Evolutionary conservation across 495 filamentous ascomycete genomes (phyloP), one percentile per base, ranked within the genome.

Genomic region (Talaromyces thailandensis): DNA sequence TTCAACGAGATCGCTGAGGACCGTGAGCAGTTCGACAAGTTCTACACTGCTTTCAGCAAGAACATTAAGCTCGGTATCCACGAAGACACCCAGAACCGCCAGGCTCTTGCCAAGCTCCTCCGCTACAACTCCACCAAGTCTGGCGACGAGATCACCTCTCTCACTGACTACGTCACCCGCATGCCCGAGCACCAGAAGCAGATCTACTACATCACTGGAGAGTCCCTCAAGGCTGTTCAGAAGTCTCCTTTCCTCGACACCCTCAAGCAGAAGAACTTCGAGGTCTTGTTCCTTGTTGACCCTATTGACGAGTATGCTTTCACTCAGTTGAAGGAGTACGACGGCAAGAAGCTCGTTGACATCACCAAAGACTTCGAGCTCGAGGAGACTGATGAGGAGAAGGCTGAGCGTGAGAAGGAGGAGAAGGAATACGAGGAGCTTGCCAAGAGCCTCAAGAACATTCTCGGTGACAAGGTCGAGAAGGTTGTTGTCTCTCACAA

Each of bases 341-440:
- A 98, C 69, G 89, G 88, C 82, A 98, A 98, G 91, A 98, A 98
- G 86, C 86, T 98, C 29, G 93, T 98, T 73, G 94, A 98, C 75
- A 98, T 98, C 78, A 98, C 94, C 84, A 98, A 98, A 88, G 94
- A 98, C 87, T 98, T 98, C 81, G 94, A 98, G 82, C 91, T 98
- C 64, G 94, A 98, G 86, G 94, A 98, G 89, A 93, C 91, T 64
- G 93, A 97, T 28, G 95, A 98, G 76, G 95, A 98, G 91, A 98
- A 98, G 93, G 90, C 87, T 76, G 75, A 89, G 72, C 94, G 95
- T 67, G 95, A 98, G 86, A 83, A 81, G 63, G 92, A 97, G 81
- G 92, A 96, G 87, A 98, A 98, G 86, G 93, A 96, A 80, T 98
- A 76, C 77, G 94, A 98, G 83, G 77, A 76, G 61, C 87, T 98